A percentile compares a stretch with the other conserved stretches of the same genome.
Conservation (phyloP, 169 alveolate species). For the Babesia sp. region DNA sequence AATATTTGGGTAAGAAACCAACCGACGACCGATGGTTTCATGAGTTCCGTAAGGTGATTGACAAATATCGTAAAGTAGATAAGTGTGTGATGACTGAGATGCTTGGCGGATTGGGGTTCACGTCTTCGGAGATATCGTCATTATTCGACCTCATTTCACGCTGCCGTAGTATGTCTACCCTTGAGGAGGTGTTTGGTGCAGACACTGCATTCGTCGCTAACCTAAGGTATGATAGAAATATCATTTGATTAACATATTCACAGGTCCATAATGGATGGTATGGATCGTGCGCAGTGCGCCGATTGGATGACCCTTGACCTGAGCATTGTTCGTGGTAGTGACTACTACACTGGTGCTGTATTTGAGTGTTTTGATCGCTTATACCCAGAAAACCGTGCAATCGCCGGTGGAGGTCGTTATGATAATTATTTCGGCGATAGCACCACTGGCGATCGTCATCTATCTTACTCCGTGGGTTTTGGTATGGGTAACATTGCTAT, state of each 20-base stretch:
- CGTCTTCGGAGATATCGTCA: constrained; percentile 8
- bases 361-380: constrained; percentile 62
- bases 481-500: constrained; percentile 67
- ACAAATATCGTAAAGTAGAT: constrained; percentile 46
- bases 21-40: constrained; percentile 38
- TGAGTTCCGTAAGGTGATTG: constrained; percentile 53
- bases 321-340: constrained; percentile 64
- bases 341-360: constrained; percentile 61
- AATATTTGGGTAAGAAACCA: constrained; percentile 16
- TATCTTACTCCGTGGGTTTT: constrained; percentile 52
- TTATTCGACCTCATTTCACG: constrained; percentile 2
- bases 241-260: not conserved
- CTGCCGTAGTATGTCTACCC: constrained; percentile 4
- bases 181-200: constrained; percentile 19
- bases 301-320: constrained; percentile 61
- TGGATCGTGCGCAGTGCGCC: constrained; percentile 12
- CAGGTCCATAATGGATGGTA: constrained; percentile 25
- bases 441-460: not conserved
- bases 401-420: constrained; percentile 71
- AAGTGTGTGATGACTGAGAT: constrained; percentile 1
- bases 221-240: constrained; percentile 7
- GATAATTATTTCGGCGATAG: constrained; percentile 40
- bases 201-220: constrained; percentile 8
- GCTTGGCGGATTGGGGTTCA: constrained; percentile 28
- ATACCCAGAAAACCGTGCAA: constrained; percentile 29